A percentile compares a stretch with the other conserved stretches of the same genome.
Conservation (phyloP, 2,329 filamentous ascomycete species). For the Venturia asperata region DNA sequence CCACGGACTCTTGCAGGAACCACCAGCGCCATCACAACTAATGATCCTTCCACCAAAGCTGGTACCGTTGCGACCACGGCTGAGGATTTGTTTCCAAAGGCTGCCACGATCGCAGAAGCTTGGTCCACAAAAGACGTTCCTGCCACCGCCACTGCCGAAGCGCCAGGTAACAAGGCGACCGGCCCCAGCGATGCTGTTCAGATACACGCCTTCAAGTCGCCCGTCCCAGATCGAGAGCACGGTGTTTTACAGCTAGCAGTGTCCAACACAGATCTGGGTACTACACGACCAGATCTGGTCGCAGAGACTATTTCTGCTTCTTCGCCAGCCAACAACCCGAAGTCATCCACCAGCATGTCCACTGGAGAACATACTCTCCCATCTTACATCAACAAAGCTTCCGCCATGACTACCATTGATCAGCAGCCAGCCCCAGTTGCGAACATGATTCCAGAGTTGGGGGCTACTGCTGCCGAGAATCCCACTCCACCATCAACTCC, state of each 20-base stretch:
- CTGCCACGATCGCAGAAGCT: not conserved
- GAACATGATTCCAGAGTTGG: not conserved
- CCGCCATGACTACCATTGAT: not conserved
- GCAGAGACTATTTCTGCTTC: not conserved
- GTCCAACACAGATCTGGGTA: constrained; percentile 3
- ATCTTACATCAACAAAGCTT: not conserved
- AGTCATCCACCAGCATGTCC: not conserved
- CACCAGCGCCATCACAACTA: not conserved
- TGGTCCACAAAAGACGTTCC: not conserved
- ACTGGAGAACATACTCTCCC: not conserved
- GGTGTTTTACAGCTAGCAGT: not conserved
- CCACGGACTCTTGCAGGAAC: not conserved
- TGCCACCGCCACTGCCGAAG: not conserved
- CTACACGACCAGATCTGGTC: constrained; percentile 8
- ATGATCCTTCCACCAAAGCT: not conserved
- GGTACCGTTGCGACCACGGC: not conserved
- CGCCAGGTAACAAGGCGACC: not conserved
- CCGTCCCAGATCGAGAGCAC: not conserved
- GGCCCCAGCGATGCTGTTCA: not conserved
- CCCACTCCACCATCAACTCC: not conserved
- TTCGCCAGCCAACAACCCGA: not conserved
- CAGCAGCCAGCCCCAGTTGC: not conserved
- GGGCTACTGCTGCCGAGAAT: not conserved
- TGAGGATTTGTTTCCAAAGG: not conserved
- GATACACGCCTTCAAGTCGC: not conserved